Percentiles rank a stretch among this genome's conserved stretches.
phyloP scores from a whole-genome alignment of 148 eudicot genomes.

The Diospyros kaki region DNA sequence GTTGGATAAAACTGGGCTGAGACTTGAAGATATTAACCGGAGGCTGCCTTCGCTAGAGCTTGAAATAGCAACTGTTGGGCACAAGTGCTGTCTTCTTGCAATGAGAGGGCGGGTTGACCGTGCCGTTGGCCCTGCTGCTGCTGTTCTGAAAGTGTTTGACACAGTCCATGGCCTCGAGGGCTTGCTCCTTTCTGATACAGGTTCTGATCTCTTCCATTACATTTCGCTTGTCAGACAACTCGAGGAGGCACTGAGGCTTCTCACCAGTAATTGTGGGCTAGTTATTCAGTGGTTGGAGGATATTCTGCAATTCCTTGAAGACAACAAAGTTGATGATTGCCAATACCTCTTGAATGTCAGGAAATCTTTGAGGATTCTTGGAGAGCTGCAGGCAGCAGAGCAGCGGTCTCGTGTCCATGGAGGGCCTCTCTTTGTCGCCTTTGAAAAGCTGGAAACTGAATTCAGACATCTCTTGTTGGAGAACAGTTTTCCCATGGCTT shows the following conservation, averaged over 20 bases:
- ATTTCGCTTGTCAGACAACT: slow-evolving; percentile 42
- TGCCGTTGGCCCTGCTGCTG: slow-evolving; percentile 55
- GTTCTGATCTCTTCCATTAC: slow-evolving; percentile 34
- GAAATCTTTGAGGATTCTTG: slow-evolving; percentile 39
- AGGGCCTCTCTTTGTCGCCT: slow-evolving; percentile 45
- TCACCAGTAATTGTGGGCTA: slow-evolving; percentile 49
- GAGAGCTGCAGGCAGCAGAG: slow-evolving; percentile 46
- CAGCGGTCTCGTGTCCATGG: slow-evolving; percentile 32
- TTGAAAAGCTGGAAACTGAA: slow-evolving; percentile 41
- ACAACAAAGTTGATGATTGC: slow-evolving; percentile 29
- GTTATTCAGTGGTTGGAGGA: slow-evolving; percentile 71
- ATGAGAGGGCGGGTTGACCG: slow-evolving; percentile 42
- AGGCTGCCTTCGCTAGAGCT: slow-evolving; percentile 34
- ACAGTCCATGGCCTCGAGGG: slow-evolving; percentile 43
- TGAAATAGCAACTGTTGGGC: slow-evolving; percentile 24
- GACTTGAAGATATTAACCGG: slow-evolving; percentile 23
- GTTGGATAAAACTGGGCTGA: slow-evolving; percentile 27
- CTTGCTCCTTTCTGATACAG: slow-evolving; percentile 23
- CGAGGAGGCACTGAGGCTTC: slow-evolving; percentile 60
- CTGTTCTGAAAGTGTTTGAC: slow-evolving; percentile 48
- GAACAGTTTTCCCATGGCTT: slow-evolving; percentile 16
- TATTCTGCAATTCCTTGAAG: slow-evolving; percentile 34
- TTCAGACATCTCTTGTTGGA: slow-evolving; percentile 42
- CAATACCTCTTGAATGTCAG: slow-evolving; percentile 31
- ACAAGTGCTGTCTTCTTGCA: slow-evolving; percentile 30